A percentile compares a stretch with the other conserved stretches of the same genome.
Conservation (phyloP, 1,284 basidiomycete species). For the Jaminaea rosea region DNA sequence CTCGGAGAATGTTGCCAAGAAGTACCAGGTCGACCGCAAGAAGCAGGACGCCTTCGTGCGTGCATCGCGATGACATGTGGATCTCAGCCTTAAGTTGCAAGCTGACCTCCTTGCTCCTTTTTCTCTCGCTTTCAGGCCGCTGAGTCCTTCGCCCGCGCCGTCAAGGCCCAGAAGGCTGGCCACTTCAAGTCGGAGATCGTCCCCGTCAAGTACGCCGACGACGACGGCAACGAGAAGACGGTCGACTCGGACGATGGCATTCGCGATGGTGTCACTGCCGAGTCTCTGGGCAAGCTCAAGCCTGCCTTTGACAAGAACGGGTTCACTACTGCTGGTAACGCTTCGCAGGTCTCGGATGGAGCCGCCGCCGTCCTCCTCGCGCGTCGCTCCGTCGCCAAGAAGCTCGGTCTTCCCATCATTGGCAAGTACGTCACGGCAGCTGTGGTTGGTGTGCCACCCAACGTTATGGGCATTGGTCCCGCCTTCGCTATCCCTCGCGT, state of each 20-base stretch:
- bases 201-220: conserved; percentile 69
- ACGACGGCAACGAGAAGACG: conserved; percentile 66
- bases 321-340: conserved; percentile 82
- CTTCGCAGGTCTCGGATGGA: conserved; percentile 93
- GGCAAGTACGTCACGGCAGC: conserved; percentile 79
- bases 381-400: conserved; percentile 74
- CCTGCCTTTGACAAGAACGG: conserved; percentile 83
- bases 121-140: too few species aligned
- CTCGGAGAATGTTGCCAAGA: conserved; percentile 83
- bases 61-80: too few species aligned
- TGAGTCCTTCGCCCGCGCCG: conserved; percentile 72
- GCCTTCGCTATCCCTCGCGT: conserved; percentile 55
- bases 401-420: conserved; percentile 77
- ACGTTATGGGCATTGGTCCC: conserved; percentile 46
- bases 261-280: conserved; percentile 69
- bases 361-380: conserved; percentile 87
- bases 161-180: conserved; percentile 73
- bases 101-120: too few species aligned
- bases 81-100: too few species aligned
- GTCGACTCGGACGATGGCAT: conserved; percentile 88
- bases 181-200: conserved; percentile 89
- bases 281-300: conserved; percentile 80
- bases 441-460: conserved; percentile 56
- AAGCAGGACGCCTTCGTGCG: conserved; percentile 76
- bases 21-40: conserved; percentile 65